Conservation (phyloP, 176 grass and related monocot species). For the Triticum monococcum region DNA sequence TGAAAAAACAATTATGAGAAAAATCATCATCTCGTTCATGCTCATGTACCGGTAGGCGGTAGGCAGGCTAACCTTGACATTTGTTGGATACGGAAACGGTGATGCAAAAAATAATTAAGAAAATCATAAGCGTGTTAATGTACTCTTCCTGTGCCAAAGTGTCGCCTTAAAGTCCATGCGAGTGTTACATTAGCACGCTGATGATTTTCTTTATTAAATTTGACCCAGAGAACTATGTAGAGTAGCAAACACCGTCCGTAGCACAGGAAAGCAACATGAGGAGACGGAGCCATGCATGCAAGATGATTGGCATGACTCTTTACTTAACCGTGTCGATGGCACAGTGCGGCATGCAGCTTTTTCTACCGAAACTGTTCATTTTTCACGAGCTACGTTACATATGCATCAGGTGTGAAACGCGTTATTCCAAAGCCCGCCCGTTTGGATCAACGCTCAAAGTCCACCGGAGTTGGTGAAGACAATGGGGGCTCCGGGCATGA, state of each 20-base stretch:
- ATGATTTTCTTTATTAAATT: too few species aligned
- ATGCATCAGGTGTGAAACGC: background rate
- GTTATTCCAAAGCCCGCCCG: background rate
- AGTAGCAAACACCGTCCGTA: too few species aligned
- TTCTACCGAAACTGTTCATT: background rate
- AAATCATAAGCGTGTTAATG: too few species aligned
- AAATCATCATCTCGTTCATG: background rate
- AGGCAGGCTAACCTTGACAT: background rate
- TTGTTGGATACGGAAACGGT: background rate
- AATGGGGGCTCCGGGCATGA: too few species aligned
- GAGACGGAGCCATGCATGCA: background rate
- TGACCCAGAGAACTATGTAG: too few species aligned
- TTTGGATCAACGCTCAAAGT: background rate
- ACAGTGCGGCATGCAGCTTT: background rate
- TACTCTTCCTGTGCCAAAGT: too few species aligned
- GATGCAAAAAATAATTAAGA: background rate
- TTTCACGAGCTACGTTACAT: background rate
- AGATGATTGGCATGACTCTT: background rate
- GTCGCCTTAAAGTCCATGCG: background rate
- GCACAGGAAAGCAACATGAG: background rate
- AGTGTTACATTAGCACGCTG: background rate
- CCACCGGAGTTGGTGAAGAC: slow-evolving; percentile 5
- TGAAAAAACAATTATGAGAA: background rate
- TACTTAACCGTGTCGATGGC: background rate
- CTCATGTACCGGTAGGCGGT: background rate